Evolutionary conservation across 192 early-diverging fungal genomes (phyloP), one percentile per base, ranked within the genome.

Genomic region (Gorgonomyces haynaldii): DNA sequence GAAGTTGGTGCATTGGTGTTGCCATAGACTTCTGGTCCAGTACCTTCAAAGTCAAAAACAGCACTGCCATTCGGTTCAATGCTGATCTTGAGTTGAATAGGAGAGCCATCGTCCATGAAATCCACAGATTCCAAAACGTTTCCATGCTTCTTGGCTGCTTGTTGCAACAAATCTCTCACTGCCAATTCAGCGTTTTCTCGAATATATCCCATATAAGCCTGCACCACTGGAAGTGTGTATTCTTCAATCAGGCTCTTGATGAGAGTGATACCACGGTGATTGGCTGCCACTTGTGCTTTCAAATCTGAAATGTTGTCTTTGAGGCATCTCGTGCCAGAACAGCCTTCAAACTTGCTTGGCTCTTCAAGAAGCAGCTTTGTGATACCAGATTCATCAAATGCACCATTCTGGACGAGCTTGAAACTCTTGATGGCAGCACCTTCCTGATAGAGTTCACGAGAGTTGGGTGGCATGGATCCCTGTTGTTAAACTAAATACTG

Each of bases 281-380:
- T 98, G 25, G 95, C 95, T 8, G 95, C 95, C 37, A 95, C 82
- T 50, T 98, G 95, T 5, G 95, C 95, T 66, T 91, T 89, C 53
- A 98, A 63, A 54, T 96, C 91, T 0, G 88, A 89, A 34, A 98
- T 70, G 42, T 91, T 91, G 50, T 98, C 94, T 16, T 73, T 74
- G 28, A 95, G 60, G 62, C 82, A 88, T 45, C 95, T 81, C 0
- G 91, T 85, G 21, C 91, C 91, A 37, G 72, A 78, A 66, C 91
- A 98, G 1, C 81, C 85, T 2, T 83, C 81, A 60, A 81, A 82
- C 53, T 78, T 65, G 13, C 81, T 86, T 1, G 92, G 95, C 45
- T 89, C 81, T 13, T 88, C 75, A 13, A 85, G 57, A 34, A 98
- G 59, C 26, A 82, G 63, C 22, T 73, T 65, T 4, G 70, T 73